Base-by-base conservation (phyloP, 2,329 filamentous ascomycete genomes). In the Fusarium pseudograminearum region DNA sequence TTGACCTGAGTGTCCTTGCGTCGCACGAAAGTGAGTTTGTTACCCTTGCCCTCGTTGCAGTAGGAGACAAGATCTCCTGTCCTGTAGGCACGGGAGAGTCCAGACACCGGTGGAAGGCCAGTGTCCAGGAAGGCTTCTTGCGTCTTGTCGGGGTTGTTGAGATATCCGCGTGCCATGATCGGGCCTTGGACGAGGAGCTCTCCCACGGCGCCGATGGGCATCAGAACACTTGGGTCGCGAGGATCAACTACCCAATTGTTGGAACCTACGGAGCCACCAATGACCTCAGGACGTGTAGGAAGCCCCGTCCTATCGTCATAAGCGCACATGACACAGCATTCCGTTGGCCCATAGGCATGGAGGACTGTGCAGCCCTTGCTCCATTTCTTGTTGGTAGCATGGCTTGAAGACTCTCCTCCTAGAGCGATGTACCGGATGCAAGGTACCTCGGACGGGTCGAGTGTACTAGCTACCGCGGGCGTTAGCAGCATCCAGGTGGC, bases 101-200 rank as follows among this genome's bases (percentile, higher is more conserved):
- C 38, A 34, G 38, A 5, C 5, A 26, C 2, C 28, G 1, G 5
- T 3, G 5, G 15, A 4, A 54, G 51, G 7, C 28, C 20, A 4
- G 28, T 33, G 20, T 33, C 4, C 11, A 44, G 18, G 36, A 54
- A 44, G 10, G 38, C 16, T 2, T 42, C 51, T 34, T 44, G 28
- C 16, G 51, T 54, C 38, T 54, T 54, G 15, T 31, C 36, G 33
- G 51, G 16, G 20, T 33, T 44, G 28, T 54, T 54, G 51, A 54
- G 26, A 52, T 52, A 52, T 4, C 36, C 48, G 3, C 48, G 24
- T 26, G 34, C 48, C 18, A 41, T 15, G 10, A 51, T 36, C 0
- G 47, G 24, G 24, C 47, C 22, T 18, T 51, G 31, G 22, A 51
- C 26, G 1, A 42, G 28, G 16, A 54, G 38, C 50, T 53, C 38